phyloP scores from a whole-genome alignment of 73 alveolate genomes.

The Paramecium sonneborni region DNA sequence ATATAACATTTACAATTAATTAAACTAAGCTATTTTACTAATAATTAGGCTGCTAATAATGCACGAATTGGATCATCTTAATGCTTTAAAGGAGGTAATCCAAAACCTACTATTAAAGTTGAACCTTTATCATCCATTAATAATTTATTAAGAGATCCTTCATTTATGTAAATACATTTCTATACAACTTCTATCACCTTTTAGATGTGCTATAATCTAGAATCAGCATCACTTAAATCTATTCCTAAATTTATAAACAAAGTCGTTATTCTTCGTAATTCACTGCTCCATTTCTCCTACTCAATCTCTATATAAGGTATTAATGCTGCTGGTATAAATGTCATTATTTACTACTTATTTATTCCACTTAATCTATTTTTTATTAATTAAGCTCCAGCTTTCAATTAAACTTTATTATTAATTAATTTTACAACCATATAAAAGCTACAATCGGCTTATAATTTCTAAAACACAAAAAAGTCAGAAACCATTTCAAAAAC shows the following conservation, averaged over 20 bases:
- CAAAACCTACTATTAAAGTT: conserved; percentile 91
- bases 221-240: conserved; percentile 86
- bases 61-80: conserved; percentile 97
- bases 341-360: conserved; percentile 75
- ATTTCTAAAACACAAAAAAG: conserved; percentile 72
- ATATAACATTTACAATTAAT: conserved; percentile 82
- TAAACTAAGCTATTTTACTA: conserved; percentile 80
- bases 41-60: conserved; percentile 81
- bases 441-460: not conserved
- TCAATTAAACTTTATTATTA: conserved; percentile 69
- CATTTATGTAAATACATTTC: conserved; percentile 87
- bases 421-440: not conserved
- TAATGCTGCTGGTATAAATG: conserved; percentile 94
- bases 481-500: conserved; percentile 80
- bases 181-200: conserved; percentile 80
- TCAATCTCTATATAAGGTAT: conserved; percentile 90
- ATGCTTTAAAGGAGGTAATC: conserved; percentile 94
- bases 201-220: conserved; percentile 86
- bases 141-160: conserved; percentile 94
- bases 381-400: conserved; percentile 93
- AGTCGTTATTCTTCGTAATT: conserved; percentile 87
- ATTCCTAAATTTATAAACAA: conserved; percentile 92
- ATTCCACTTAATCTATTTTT: conserved; percentile 81
- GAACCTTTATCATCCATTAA: conserved; percentile 96
- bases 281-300: conserved; percentile 90